Evolutionary conservation across 2,329 filamentous ascomycete species (phyloP), one percentile per base, ranked within the genome.

Genomic region (Neurospora sp.): DNA sequence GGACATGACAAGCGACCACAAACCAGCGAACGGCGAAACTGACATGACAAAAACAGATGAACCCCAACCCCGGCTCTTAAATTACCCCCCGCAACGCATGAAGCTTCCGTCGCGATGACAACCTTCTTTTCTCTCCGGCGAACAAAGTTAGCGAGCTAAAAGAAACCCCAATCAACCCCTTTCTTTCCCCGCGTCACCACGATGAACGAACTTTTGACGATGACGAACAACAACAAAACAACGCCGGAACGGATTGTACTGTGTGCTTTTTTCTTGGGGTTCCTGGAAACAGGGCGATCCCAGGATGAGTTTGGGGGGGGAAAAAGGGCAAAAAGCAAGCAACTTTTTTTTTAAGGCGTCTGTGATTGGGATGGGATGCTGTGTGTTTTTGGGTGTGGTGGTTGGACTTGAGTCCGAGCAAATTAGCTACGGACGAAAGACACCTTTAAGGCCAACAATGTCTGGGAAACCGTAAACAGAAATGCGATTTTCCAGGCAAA

Each of bases 11-110:
- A 33, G 33, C 33, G 33, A 33, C 33, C 33, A 33, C 13, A 11
- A 17, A 17, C 39, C 33, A 9, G 13, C 68, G 9, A 66, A 71
- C 71, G 68, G 73, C 69, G 33, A 9, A 39, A n/a, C 28, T 10
- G 8, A 39, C 33, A 33, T 33, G 33, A 33, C 33, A 7, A 33
- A 33, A 28, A 36, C 67, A 77, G 76, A 77, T 77, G 76, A 77
- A 77, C 76, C 74, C 76, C 71, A 77, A 76, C 75, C 76, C 76
- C 68, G 72, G 72, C 66, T 33, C 74, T 38, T 77, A 76, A 76
- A 70, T 71, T 28, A 68, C 23, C 28, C 70, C n/a, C 66, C 52
- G 15, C 15, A 62, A 62, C 52, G n/a, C 52, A 46, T 68, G 67
- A 71, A 68, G 52, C 68, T 38, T 72, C 62, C 67, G 68, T 62